These are phyloP conservation scores for Lodderomyces margitis DNA, from an alignment of 1,139 yeast genomes.

Conservation along the genomic window DNA sequence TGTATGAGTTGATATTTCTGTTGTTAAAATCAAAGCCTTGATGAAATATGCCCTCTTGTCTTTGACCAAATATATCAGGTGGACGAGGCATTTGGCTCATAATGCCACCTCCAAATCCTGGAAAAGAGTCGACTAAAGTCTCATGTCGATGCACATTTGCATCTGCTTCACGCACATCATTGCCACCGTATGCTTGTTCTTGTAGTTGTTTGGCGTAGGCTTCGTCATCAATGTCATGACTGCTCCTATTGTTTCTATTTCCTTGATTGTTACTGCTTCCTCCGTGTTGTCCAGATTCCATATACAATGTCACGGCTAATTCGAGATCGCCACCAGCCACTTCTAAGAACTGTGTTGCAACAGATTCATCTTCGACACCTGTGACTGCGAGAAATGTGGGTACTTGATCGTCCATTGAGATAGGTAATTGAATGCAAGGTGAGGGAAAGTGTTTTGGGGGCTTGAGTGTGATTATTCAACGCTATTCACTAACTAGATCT, in stretches of 20 bases:
- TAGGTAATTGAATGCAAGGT: no score
- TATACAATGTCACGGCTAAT: slow-evolving; percentile 78
- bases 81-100: slow-evolving; percentile 19
- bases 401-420: slow-evolving; percentile 27
- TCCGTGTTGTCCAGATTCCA: slow-evolving; percentile 52
- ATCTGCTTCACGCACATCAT: slow-evolving; percentile 58
- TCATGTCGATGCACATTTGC: slow-evolving; percentile 82
- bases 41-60: slow-evolving; percentile 43
- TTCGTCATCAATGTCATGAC: slow-evolving; percentile 46
- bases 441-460: no score
- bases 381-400: slow-evolving; percentile 85
- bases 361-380: slow-evolving; percentile 62
- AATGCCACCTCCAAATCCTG: slow-evolving; percentile 11
- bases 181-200: slow-evolving; percentile 53
- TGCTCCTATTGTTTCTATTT: slow-evolving; percentile 1
- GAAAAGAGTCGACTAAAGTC: slow-evolving; percentile 53
- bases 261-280: slow-evolving; percentile 8
- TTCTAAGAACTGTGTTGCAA: slow-evolving; percentile 77
- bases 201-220: slow-evolving; percentile 65
- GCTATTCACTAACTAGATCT: no score
- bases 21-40: slow-evolving; percentile 37
- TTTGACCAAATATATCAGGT: slow-evolving; percentile 42
- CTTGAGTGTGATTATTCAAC: no score
- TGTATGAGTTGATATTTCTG: slow-evolving; percentile 17
- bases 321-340: slow-evolving; percentile 80